Evolutionary conservation across 805 yeast genomes (phyloP), one percentile per base, ranked within the genome.

Genomic region (Kazachstania viticola): DNA sequence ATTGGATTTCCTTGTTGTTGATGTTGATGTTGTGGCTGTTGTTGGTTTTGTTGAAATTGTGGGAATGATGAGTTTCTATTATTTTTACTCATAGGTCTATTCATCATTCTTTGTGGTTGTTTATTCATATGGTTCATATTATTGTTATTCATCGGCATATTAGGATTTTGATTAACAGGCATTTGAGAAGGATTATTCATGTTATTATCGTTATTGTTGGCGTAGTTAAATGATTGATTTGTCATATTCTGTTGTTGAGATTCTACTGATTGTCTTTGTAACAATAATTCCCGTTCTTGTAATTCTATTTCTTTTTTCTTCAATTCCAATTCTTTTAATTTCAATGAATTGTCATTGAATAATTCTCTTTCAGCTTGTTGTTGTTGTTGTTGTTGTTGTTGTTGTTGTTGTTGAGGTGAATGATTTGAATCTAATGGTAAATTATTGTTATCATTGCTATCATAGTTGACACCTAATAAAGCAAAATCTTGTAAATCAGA

Each of bases 231-330:
- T n/a, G n/a, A n/a, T n/a, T n/a, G n/a, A n/a, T n/a, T n/a, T n/a
- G n/a, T n/a, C n/a, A n/a, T n/a, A n/a, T n/a, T n/a, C 11, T 19
- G 22, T 14, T 40, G 45, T 27, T 44, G 44, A 33, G 48, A 48
- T 11, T 9, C 7, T 23, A 48, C 44, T 4, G 56, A 44, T 18
- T 46, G 42, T 37, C 44, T 53, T 41, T 51, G 52, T 6, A 50
- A 40, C 18, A 51, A 54, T 18, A 51, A 29, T 38, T 56, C 60
- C 8, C 54, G 45, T 36, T 56, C 60, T 44, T 55, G 56, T 38
- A 56, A 37, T 17, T 54, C 54, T 28, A 56, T 32, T 35, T 56
- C 61, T 33, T 48, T 53, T 24, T 42, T 46, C 24, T 53, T 51
- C 17, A 56, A 34, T 28, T 54, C 59, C 24, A 56, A 30, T 28